Evolutionary conservation across 345 rosid genomes (phyloP), one percentile per base, ranked within the genome.

Genomic region (Passiflora organensis): DNA sequence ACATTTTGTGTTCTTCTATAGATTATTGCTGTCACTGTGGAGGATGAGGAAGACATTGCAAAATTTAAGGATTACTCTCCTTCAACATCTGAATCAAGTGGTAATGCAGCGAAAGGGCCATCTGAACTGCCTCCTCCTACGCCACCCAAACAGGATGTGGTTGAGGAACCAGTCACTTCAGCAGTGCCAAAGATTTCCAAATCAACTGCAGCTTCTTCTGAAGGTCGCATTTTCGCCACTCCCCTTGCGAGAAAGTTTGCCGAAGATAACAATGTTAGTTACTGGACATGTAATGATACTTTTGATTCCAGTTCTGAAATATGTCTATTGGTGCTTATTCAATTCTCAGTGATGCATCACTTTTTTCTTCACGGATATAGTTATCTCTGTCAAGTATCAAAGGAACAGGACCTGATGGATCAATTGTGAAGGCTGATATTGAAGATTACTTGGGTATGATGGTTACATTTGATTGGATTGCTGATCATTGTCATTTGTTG

Each of bases 351-450:
- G 15, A 39, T 51, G 51, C 58, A 15, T 34, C 22, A 39, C 52
- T 6, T 47, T 56, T 25, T 68, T 47, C 54, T 21, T 37, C 20
- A 36, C 46, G 21, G 58, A 67, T 60, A 36, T 59, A 91, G 98
- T 86, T 86, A 50, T 59, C 84, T 44, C 91, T 88, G 64, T 74
- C 95, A 60, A 86, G 80, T 68, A 82, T 91, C 68, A 80, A 80
- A 70, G 98, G 95, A 72, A 91, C 98, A 4, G 98, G 96, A 62
- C 86, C 87, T 58, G 95, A 86, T 59, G 96, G 95, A 62, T 78
- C 51, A 48, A 82, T 91, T 53, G 85, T 88, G 63, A 91, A 88
- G 78, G 94, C 94, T 57, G 96, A 91, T 77, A 68, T 91, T 50
- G 95, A 91, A 72, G 98, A 88, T 51, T 88, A 76, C 75, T 72